A percentile compares a stretch with the other conserved stretches of the same genome.
Conservation (phyloP, 352 stramenopile genomes). For the Blastocystis sp. region DNA sequence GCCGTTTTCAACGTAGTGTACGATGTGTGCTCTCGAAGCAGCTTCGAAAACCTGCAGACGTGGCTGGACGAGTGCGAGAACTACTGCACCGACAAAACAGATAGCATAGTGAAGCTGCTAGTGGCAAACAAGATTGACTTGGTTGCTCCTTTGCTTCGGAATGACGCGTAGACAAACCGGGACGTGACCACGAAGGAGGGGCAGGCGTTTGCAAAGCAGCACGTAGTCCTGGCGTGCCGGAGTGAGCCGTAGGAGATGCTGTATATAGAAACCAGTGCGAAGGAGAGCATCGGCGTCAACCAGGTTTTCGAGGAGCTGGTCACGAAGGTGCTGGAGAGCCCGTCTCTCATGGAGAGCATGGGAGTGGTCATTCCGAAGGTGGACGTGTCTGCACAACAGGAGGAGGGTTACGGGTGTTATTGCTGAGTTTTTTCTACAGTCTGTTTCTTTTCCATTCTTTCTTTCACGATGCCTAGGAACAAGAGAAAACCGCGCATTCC, state of each 20-base stretch:
- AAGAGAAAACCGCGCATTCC: too few species aligned
- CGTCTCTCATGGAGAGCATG: constrained; percentile 72
- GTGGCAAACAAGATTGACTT: constrained; percentile 84
- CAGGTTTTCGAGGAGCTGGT: constrained; percentile 87
- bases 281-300: constrained; percentile 84
- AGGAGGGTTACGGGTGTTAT: constrained; percentile 17
- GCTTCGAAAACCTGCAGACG: constrained; percentile 84
- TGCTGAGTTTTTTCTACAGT: not conserved
- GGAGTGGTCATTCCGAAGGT: constrained; percentile 17
- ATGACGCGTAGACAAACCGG: constrained; percentile 76
- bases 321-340: constrained; percentile 86
- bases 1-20: constrained; percentile 76
- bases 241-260: constrained; percentile 77
- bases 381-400: not conserved
- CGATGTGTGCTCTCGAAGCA: constrained; percentile 83
- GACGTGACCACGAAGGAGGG: constrained; percentile 82
- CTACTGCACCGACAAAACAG: constrained; percentile 81
- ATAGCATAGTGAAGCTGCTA: constrained; percentile 84
- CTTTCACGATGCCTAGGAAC: too few species aligned
- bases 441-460: too few species aligned
- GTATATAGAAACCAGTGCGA: constrained; percentile 86
- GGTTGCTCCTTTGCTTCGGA: constrained; percentile 4
- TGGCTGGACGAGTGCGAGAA: constrained; percentile 86
- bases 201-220: constrained; percentile 83
- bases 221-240: constrained; percentile 71